Evolutionary conservation across 805 yeast species (phyloP).

Genomic region (Kazachstania psychrophila): DNA sequence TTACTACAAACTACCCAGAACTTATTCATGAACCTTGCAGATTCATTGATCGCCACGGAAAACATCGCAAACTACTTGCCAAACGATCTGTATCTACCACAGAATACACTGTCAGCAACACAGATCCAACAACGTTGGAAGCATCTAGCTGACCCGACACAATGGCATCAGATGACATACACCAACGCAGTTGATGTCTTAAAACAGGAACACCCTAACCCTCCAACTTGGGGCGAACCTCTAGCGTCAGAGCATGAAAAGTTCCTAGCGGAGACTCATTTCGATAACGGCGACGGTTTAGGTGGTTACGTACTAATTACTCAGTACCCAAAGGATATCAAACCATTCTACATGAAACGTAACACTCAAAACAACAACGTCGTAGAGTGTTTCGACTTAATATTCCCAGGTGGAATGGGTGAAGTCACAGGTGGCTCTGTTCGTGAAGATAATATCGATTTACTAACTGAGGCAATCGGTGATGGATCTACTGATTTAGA

Average conservation of each 20-base stretch:
- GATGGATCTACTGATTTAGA: constrained; percentile 40
- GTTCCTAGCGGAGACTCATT: constrained; percentile 67
- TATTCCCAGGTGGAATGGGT: constrained; percentile 78
- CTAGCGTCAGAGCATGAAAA: constrained; percentile 84
- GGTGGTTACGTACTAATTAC: constrained; percentile 76
- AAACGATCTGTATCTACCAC: background rate
- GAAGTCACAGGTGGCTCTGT: constrained; percentile 92
- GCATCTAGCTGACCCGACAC: constrained; percentile 32
- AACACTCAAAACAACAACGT: constrained; percentile 39
- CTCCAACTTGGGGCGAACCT: constrained; percentile 56
- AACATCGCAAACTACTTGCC: background rate
- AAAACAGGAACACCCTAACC: constrained; percentile 15
- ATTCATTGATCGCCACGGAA: background rate
- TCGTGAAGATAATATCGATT: constrained; percentile 60
- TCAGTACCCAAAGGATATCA: constrained; percentile 68
- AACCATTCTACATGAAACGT: constrained; percentile 87
- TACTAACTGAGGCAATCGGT: constrained; percentile 42
- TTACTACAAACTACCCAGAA: constrained; percentile 45
- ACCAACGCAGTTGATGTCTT: constrained; percentile 53
- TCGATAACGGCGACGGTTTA: constrained; percentile 28
- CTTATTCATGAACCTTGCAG: constrained; percentile 1
- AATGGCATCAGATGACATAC: constrained; percentile 70
- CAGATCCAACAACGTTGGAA: constrained; percentile 44
- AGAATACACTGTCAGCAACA: background rate
- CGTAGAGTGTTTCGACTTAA: constrained; percentile 82